Evolutionary conservation across 2,329 filamentous ascomycete genomes (phyloP).

Genomic region (Xylaria sp.): DNA sequence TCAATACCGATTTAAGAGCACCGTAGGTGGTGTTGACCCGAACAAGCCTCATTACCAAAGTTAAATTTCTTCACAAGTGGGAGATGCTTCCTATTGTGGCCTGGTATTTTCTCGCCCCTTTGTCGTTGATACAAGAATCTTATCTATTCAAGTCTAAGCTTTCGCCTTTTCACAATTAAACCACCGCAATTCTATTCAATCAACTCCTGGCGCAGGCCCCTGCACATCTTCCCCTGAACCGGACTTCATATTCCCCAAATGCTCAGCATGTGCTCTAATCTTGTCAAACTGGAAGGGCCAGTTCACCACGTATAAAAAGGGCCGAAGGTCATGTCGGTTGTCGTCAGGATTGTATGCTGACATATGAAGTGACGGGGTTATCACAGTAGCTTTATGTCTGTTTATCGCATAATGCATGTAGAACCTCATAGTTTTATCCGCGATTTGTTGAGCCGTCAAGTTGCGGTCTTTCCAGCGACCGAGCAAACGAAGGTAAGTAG

Average conservation of each 20-base stretch:
- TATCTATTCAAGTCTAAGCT: too few species aligned
- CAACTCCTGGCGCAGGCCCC: too few species aligned
- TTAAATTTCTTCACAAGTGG: too few species aligned
- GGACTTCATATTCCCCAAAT: background rate
- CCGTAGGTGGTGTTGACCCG: too few species aligned
- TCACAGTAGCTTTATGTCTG: constrained; percentile 27
- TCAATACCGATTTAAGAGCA: too few species aligned
- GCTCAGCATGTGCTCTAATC: constrained; percentile 9
- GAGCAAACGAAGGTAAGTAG: constrained; percentile 31
- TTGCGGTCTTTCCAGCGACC: constrained; percentile 33
- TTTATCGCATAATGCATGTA: constrained; percentile 35
- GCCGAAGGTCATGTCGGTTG: constrained; percentile 32
- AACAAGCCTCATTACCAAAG: too few species aligned
- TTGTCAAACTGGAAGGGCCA: constrained; percentile 39
- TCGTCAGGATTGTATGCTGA: constrained; percentile 37
- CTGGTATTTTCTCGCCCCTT: too few species aligned
- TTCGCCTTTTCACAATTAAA: too few species aligned
- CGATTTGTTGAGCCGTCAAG: constrained; percentile 29
- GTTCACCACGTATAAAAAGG: constrained; percentile 32
- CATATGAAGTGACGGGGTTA: constrained; percentile 33
- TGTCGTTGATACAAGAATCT: too few species aligned
- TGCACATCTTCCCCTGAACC: too few species aligned
- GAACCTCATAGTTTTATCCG: constrained; percentile 33
- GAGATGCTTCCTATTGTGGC: too few species aligned
- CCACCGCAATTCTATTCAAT: too few species aligned